Conservation (phyloP, 176 grass and related monocot genomes). For the Aegilops bicornis region DNA sequence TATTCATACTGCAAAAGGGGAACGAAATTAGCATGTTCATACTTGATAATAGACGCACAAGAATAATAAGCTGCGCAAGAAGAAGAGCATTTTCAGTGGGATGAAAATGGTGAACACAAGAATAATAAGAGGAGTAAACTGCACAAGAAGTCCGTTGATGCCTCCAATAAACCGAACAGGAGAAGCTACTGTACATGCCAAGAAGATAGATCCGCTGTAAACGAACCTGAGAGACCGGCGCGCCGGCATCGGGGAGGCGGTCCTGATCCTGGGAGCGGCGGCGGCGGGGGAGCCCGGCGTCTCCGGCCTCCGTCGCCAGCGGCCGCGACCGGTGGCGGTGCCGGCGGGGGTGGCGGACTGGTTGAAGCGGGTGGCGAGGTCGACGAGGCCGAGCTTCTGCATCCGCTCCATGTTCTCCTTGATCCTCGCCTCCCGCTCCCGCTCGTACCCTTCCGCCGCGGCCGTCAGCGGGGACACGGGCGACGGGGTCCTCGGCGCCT, state of each 20-base stretch:
- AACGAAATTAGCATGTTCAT: background rate
- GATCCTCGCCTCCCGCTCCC: slow-evolving; percentile 58
- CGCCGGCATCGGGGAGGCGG: background rate
- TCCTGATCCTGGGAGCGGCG: slow-evolving; percentile 1
- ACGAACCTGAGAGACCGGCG: slow-evolving; percentile 56
- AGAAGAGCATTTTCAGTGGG: background rate
- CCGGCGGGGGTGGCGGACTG: background rate
- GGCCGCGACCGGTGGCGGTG: background rate
- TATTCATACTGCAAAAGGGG: background rate
- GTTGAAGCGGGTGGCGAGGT: slow-evolving; percentile 49
- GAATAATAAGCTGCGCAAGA: background rate
- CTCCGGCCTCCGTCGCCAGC: slow-evolving; percentile 19
- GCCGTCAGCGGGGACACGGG: background rate
- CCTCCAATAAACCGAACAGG: background rate
- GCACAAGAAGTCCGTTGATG: background rate
- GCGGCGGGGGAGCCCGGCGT: background rate
- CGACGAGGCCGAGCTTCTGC: slow-evolving; percentile 57
- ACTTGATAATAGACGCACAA: background rate
- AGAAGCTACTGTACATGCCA: background rate
- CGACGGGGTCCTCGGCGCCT: slow-evolving; percentile 6
- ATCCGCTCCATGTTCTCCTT: slow-evolving; percentile 80
- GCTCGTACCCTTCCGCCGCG: slow-evolving; percentile 45
- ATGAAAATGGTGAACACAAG: background rate
- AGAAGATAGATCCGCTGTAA: background rate
- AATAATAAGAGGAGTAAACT: background rate